Conservation (phyloP, 169 alveolate genomes). For the Besnoitia besnoiti region DNA sequence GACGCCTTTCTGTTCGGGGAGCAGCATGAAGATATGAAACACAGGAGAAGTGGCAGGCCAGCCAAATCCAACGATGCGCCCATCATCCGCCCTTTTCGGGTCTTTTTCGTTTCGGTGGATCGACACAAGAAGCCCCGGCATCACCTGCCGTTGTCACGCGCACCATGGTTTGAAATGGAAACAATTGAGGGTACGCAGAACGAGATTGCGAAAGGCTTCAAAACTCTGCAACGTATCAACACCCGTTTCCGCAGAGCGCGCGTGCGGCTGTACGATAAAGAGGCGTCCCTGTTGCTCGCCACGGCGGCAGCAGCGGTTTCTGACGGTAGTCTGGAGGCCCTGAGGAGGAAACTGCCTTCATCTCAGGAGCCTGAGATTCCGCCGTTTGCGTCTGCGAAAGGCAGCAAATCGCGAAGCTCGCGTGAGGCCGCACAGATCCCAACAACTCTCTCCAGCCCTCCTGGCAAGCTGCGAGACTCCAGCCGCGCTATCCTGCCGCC, state of each 20-base stretch:
- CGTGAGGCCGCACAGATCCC: background rate
- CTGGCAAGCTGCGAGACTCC: background rate
- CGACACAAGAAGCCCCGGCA: background rate
- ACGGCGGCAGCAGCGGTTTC: background rate
- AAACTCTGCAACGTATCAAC: slow-evolving; percentile 13
- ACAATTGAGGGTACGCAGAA: slow-evolving; percentile 36
- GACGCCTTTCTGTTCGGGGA: too few species aligned
- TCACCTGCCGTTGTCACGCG: background rate
- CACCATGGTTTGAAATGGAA: background rate
- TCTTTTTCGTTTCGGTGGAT: too few species aligned
- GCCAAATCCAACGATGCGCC: too few species aligned
- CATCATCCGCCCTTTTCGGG: too few species aligned
- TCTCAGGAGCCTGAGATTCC: background rate
- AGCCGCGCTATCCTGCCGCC: background rate
- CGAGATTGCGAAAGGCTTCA: slow-evolving; percentile 1
- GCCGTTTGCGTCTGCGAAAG: background rate
- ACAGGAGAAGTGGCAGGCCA: too few species aligned
- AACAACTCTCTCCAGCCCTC: background rate
- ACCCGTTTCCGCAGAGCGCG: slow-evolving; percentile 35
- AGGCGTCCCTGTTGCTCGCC: slow-evolving; percentile 23
- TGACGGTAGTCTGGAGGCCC: background rate
- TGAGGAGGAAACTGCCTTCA: background rate
- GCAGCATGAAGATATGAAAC: too few species aligned
- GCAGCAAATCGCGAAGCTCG: background rate
- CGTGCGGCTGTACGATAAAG: slow-evolving; percentile 5